Evolutionary conservation across 2,329 filamentous ascomycete species (phyloP), one percentile per base, ranked within the genome.

Genomic region (Colletotrichum eremochloae): DNA sequence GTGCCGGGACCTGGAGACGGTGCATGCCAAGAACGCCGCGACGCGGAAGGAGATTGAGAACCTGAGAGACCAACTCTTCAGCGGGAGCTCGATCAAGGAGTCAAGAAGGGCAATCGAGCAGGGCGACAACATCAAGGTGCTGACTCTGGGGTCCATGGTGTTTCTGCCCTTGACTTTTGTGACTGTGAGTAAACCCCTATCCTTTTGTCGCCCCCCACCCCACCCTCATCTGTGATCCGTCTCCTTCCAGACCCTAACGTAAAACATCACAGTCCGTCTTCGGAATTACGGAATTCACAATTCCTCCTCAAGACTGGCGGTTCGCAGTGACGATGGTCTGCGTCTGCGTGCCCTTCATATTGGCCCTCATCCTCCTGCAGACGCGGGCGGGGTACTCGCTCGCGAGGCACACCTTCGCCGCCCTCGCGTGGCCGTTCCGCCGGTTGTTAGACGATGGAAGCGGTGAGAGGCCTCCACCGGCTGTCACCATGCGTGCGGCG

Each of bases 291-390:
- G 81, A 84, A 36, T 84, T 87, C 74, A 78, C 78, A 14, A 82
- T 84, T 53, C 76, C 82, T 1, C 79, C 82, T 9, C 75, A 79
- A 1, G 84, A 87, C 77, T 86, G 83, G 81, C 79, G 80, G 14
- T 87, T 87, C 72, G 78, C 82, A 24, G 77, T 85, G 18, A 92
- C 88, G 78, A 95, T 94, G 76, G 92, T 91, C 8, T 90, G 89
- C 79, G 91, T 87, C 55, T 87, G 85, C 77, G 81, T 87, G 2
- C 86, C 85, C 31, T 87, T 87, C 75, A 84, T 87, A 76, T 73
- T 86, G 33, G 78, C 86, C 31, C 82, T 87, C 68, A 81, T 84
- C 46, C 79, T 86, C 40, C 78, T 87, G 44, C 85, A 87, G 67
- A 85, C 82, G 8, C 80, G 81, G 36, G 78, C 79, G 29, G 84